Conservation (phyloP, 2,329 filamentous ascomycete genomes). For the Thyridium curvatum region DNA sequence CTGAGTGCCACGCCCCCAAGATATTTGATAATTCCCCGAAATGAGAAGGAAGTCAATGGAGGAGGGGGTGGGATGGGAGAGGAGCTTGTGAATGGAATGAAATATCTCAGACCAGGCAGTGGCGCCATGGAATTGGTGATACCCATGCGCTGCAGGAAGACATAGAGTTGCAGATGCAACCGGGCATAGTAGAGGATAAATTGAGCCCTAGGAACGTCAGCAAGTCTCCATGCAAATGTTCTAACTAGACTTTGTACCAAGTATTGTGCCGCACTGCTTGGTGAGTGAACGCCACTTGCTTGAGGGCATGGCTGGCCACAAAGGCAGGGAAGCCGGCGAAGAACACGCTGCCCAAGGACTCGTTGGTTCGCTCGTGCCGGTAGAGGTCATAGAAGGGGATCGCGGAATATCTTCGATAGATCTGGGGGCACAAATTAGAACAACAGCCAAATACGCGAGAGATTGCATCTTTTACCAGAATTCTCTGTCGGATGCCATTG, state of each 20-base stretch:
- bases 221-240: not conserved
- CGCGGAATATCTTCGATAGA: conserved; percentile 43
- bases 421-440: too few species aligned
- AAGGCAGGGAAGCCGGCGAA: conserved; percentile 33
- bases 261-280: conserved; percentile 9
- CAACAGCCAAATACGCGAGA: not conserved
- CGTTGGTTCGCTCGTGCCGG: conserved; percentile 22
- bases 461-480: conserved; percentile 32
- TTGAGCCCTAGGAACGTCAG: conserved; percentile 7
- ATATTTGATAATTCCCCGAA: conserved; percentile 35
- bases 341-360: conserved; percentile 24
- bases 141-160: conserved; percentile 45
- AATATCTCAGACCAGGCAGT: conserved; percentile 42
- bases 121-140: conserved; percentile 32
- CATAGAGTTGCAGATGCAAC: conserved; percentile 44
- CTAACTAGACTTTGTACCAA: too few species aligned
- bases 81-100: conserved; percentile 45
- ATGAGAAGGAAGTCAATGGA: conserved; percentile 28
- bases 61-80: conserved; percentile 45
- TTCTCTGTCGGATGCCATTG: conserved; percentile 44
- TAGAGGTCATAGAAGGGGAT: conserved; percentile 41
- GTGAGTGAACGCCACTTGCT: conserved; percentile 15
- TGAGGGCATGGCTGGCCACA: conserved; percentile 23
- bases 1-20: conserved; percentile 31
- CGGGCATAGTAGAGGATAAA: conserved; percentile 26